Evolutionary conservation across 2,329 filamentous ascomycete species (phyloP).

Genomic region (Aspergillus cejpii): DNA sequence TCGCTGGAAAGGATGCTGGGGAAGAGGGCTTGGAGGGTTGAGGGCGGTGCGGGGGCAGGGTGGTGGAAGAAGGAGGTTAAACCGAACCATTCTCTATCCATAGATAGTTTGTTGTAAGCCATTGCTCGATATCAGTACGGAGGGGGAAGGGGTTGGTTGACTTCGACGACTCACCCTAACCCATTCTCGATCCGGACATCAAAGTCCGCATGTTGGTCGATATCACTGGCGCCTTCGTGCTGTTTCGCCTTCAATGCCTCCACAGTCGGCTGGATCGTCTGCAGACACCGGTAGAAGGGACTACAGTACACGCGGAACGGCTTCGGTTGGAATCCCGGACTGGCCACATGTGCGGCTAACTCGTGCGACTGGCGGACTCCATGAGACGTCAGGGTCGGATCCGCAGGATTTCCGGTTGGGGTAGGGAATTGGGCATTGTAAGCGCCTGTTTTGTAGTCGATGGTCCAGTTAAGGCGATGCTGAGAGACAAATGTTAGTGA

Average conservation of each 20-base stretch:
- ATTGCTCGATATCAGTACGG: too few relatives aligned
- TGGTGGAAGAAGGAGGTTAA: slow-evolving; percentile 72
- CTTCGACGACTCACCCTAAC: slow-evolving; percentile 39
- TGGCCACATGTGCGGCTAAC: slow-evolving; percentile 49
- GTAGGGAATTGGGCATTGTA: slow-evolving; percentile 69
- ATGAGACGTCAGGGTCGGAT: slow-evolving; percentile 79
- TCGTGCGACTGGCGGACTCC: slow-evolving; percentile 78
- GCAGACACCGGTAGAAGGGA: slow-evolving; percentile 79
- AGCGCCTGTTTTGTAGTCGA: slow-evolving; percentile 70
- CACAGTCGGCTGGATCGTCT: slow-evolving; percentile 66
- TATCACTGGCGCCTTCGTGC: slow-evolving; percentile 20
- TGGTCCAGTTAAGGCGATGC: slow-evolving; percentile 88
- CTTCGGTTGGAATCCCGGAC: slow-evolving; percentile 32
- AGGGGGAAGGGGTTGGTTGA: not conserved
- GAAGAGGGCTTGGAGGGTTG: slow-evolving; percentile 61
- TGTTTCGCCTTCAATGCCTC: slow-evolving; percentile 33
- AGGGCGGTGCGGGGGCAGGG: slow-evolving; percentile 63
- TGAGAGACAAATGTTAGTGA: slow-evolving; percentile 33
- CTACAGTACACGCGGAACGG: slow-evolving; percentile 64
- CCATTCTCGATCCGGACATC: slow-evolving; percentile 48
- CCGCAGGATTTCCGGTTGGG: slow-evolving; percentile 80
- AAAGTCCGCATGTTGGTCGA: slow-evolving; percentile 33
- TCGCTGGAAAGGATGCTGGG: slow-evolving; percentile 45
- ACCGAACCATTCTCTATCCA: slow-evolving; percentile 85
- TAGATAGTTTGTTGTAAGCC: too few relatives aligned